Conservation (phyloP, 441 rosid genomes). For the Populus hybrid region DNA sequence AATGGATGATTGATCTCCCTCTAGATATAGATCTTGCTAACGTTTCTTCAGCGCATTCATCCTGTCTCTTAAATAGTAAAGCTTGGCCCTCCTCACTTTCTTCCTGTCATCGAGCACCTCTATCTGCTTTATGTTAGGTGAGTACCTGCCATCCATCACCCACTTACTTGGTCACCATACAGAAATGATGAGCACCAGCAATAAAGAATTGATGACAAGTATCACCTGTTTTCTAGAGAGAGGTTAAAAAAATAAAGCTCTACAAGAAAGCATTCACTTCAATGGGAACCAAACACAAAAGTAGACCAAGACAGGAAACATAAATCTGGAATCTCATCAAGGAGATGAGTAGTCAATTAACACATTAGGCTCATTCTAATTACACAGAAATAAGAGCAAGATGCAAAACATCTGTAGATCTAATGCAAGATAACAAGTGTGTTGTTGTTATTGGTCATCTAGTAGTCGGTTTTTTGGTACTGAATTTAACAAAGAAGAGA, state of each 20-base stretch:
- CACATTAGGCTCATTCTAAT: not conserved
- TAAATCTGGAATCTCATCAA: not conserved
- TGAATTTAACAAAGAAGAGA: not conserved
- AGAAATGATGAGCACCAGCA: not conserved
- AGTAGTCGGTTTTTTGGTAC: not conserved
- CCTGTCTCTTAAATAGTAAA: conserved; percentile 87
- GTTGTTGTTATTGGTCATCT: not conserved
- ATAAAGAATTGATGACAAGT: not conserved
- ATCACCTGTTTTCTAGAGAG: not conserved
- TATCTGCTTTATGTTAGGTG: conserved; percentile 91
- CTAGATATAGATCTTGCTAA: conserved; percentile 18
- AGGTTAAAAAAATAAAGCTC: too few relatives aligned
- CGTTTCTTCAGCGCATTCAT: conserved; percentile 76
- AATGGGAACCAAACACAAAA: not conserved
- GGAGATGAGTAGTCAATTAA: not conserved
- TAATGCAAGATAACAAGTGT: not conserved
- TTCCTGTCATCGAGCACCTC: conserved; percentile 81
- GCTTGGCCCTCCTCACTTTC: conserved; percentile 93
- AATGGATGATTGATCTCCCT: conserved; percentile 3
- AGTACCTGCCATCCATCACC: conserved; percentile 53
- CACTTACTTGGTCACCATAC: conserved; percentile 17
- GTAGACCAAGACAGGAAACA: not conserved
- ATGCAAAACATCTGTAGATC: not conserved
- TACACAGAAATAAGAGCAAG: not conserved
- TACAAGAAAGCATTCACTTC: not conserved